A percentile compares a stretch with the other conserved stretches of the same genome.
Conservation (phyloP, 495 filamentous ascomycete species). For the Penicillium desertorum region DNA sequence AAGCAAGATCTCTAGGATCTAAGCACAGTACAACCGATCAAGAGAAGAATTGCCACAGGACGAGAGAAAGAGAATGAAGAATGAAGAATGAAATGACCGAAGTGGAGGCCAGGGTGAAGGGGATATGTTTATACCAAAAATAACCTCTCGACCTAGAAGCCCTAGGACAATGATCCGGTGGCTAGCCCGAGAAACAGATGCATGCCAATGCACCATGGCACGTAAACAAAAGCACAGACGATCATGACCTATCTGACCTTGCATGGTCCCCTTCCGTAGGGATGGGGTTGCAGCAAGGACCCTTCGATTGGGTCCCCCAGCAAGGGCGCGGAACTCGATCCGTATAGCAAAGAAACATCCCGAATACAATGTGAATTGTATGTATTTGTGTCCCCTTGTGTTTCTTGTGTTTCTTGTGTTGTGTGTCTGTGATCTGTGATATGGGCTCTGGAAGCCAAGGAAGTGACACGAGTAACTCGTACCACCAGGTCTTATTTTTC, state of each 20-base stretch:
- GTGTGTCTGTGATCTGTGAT: neutral
- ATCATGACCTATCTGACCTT: slow-evolving; percentile 48
- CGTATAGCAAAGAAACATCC: slow-evolving; percentile 9
- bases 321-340: slow-evolving; percentile 36
- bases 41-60: slow-evolving; percentile 18
- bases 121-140: slow-evolving; percentile 48
- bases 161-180: slow-evolving; percentile 18
- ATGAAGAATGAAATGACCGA: slow-evolving; percentile 17
- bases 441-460: neutral
- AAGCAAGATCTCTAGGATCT: slow-evolving; percentile 8
- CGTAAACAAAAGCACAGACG: slow-evolving; percentile 49
- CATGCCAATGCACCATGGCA: slow-evolving; percentile 47
- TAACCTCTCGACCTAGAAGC: slow-evolving; percentile 18
- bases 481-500: neutral
- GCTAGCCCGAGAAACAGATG: slow-evolving; percentile 28
- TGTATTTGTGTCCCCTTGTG: neutral
- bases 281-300: slow-evolving; percentile 48
- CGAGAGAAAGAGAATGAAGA: slow-evolving; percentile 13
- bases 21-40: slow-evolving; percentile 2
- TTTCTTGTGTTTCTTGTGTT: neutral
- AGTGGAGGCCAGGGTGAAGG: slow-evolving; percentile 29
- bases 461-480: neutral
- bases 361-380: neutral
- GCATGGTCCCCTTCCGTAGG: slow-evolving; percentile 46
- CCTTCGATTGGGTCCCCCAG: slow-evolving; percentile 31